Base-by-base conservation (phyloP, 768 basidiomycete species). In the Mycena indigotica region DNA sequence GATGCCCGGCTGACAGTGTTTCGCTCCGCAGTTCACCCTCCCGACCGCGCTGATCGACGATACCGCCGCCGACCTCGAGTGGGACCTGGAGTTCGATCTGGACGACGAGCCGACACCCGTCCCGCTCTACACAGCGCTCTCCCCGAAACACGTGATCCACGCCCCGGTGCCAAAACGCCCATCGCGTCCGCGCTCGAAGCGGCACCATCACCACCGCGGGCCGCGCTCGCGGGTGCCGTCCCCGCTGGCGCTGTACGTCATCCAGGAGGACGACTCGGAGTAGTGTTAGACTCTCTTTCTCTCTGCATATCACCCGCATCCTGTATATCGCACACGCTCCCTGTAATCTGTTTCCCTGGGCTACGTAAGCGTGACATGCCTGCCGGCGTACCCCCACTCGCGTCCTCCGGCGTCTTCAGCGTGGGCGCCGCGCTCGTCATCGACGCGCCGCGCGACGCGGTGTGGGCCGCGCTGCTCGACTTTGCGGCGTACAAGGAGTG, bases 401-500 rank as follows among this genome's bases (percentile, higher is more conserved):
- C 70, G 0, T 69, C 73, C 2, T 63, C 65, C 16, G 79, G 78
- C 3, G 82, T 87, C 2, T 80, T 89, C 62, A 66, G 73, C 2
- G 72, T 78, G 4, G 72, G 73, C 1, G 76, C 77, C 6, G 82
- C 81, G 0, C 72, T 74, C 2, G 61, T 76, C 3, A 89, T 90
- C 50, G 80, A 88, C 63, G 87, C 89, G 1, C 82, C 86, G 0
- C 67, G 72, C 23, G 79, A 87, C 8, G 74, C 76, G 61, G 85
- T 88, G 1, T 91, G 88, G 88, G 66, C 71, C 3, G 75, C 82
- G 4, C 58, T 91, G 40, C 78, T 69, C 73, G 85, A 88, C 67
- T 89, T 89, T 70, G 66, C 72, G 2, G 77, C 80, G 4, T 89
- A 89, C 62, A 73, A 74, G 17, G 74, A 85, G 71, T 91, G 88